Percentiles rank a stretch among this genome's conserved stretches.
phyloP scores from a whole-genome alignment of 2,329 filamentous ascomycete species.

The Tetracladium maxilliforme region DNA sequence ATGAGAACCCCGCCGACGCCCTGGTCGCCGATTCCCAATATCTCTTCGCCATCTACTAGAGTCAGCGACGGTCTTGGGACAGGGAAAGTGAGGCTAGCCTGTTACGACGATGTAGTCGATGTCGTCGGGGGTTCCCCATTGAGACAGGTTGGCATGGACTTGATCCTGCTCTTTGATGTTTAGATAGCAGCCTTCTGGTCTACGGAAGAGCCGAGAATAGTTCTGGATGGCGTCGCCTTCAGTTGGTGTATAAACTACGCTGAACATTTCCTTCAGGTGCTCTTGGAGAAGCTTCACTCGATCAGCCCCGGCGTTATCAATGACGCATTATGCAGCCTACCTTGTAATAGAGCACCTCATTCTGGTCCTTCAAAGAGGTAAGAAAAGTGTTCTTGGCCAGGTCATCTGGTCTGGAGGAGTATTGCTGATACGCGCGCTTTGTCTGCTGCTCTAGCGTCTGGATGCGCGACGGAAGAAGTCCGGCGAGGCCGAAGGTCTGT shows the following conservation, averaged over 20 bases:
- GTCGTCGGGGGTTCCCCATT: constrained; percentile 57
- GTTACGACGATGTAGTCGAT: constrained; percentile 83
- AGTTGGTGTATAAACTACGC: constrained; percentile 81
- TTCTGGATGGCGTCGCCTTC: constrained; percentile 81
- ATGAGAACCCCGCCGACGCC: constrained; percentile 77
- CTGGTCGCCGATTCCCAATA: constrained; percentile 69
- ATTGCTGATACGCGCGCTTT: constrained; percentile 68
- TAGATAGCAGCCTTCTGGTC: constrained; percentile 69
- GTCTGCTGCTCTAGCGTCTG: constrained; percentile 68
- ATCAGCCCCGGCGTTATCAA: constrained; percentile 2
- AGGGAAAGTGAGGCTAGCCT: constrained; percentile 32
- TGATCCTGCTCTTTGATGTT: constrained; percentile 55
- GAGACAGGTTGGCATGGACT: constrained; percentile 49
- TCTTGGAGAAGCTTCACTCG: constrained; percentile 49
- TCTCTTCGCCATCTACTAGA: constrained; percentile 43
- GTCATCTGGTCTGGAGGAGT: constrained; percentile 42
- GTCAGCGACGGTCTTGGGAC: constrained; percentile 5
- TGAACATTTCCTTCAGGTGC: constrained; percentile 77
- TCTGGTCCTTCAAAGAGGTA: constrained; percentile 74
- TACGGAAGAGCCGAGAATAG: constrained; percentile 64
- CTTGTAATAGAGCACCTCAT: constrained; percentile 67
- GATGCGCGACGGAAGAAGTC: constrained; percentile 56
- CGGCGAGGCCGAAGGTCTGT: constrained; percentile 51
- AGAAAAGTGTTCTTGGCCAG: constrained; percentile 81
- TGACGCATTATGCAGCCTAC: constrained; percentile 28